Percentiles rank a stretch among this genome's conserved stretches.
phyloP scores from a whole-genome alignment of 73 alveolate genomes.

The Paramecium tetraurelia region DNA sequence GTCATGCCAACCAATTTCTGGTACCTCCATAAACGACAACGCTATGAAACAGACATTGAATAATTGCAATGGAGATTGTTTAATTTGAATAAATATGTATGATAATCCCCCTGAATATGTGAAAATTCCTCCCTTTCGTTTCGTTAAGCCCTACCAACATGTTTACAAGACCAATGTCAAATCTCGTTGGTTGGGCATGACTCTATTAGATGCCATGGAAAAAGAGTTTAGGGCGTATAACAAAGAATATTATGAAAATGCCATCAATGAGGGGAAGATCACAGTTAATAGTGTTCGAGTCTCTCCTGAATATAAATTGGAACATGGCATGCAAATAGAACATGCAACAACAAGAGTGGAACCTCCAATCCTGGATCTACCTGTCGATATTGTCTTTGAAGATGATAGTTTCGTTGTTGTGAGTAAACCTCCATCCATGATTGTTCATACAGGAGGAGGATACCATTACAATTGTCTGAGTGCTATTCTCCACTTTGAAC shows the following conservation, averaged over 20 bases:
- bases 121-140: constrained; percentile 63
- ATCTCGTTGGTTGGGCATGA: constrained; percentile 86
- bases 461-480: constrained; percentile 88
- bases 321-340: constrained; percentile 80
- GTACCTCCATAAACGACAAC: neutral
- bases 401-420: constrained; percentile 85
- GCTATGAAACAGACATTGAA: constrained; percentile 3
- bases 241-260: constrained; percentile 80
- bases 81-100: constrained; percentile 30
- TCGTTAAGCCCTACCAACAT: constrained; percentile 87
- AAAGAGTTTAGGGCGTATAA: constrained; percentile 87
- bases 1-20: neutral
- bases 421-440: constrained; percentile 97
- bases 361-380: constrained; percentile 76
- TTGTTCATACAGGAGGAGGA: constrained; percentile 97
- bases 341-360: constrained; percentile 88
- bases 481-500: constrained; percentile 82
- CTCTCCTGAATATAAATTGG: constrained; percentile 66
- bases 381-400: constrained; percentile 76
- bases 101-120: constrained; percentile 9
- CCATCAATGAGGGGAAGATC: constrained; percentile 85
- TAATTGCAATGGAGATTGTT: constrained; percentile 37
- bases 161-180: constrained; percentile 78
- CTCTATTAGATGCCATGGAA: constrained; percentile 71
- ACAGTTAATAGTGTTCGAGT: constrained; percentile 79